Conservation (phyloP, 768 basidiomycete genomes). For the Suillus variegatus region DNA sequence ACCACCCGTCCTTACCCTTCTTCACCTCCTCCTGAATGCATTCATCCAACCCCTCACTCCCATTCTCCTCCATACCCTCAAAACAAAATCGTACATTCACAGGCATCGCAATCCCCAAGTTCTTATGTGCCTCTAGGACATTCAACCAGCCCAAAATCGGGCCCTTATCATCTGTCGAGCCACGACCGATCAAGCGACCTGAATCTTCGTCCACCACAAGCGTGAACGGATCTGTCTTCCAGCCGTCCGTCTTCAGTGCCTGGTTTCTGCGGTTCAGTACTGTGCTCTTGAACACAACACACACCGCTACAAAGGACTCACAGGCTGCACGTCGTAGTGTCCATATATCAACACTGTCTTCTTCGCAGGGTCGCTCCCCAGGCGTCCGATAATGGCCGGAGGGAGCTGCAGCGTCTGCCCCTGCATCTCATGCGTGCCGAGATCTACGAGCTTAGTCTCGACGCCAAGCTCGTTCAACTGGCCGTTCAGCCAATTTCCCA, state of each 20-base stretch:
- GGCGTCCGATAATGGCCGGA: conserved; percentile 77
- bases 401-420: conserved; percentile 77
- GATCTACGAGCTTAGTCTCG: conserved; percentile 68
- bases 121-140: conserved; percentile 79
- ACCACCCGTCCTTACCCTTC: conserved; percentile 68
- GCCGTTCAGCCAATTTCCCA: conserved; percentile 80
- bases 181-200: conserved; percentile 78
- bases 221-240: conserved; percentile 84
- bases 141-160: conserved; percentile 89
- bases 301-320: conserved; percentile 33
- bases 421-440: conserved; percentile 75
- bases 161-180: conserved; percentile 90
- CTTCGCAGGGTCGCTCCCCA: conserved; percentile 86
- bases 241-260: conserved; percentile 68
- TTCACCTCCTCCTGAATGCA: conserved; percentile 76
- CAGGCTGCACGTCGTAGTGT: conserved; percentile 95
- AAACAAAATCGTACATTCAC: conserved; percentile 92
- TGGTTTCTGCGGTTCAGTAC: conserved; percentile 13
- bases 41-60: conserved; percentile 88
- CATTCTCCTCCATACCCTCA: conserved; percentile 97
- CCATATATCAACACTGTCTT: conserved; percentile 94
- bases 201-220: conserved; percentile 52
- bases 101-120: conserved; percentile 68
- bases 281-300: background rate
- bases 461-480: conserved; percentile 81